phyloP scores from a whole-genome alignment of 805 yeast species.

The Suhomyces canberraensis region DNA sequence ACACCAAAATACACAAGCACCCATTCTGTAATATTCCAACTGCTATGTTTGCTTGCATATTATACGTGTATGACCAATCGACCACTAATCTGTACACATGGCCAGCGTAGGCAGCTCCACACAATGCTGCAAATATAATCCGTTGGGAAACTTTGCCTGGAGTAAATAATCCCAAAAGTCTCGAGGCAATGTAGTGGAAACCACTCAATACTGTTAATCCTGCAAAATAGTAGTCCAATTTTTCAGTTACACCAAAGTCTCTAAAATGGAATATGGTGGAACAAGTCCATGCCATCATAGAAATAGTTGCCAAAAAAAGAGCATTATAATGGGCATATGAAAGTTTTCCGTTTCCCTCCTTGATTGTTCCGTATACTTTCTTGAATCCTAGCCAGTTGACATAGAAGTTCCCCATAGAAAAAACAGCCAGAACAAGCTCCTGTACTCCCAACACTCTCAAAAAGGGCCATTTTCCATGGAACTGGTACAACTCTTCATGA shows the following conservation, averaged over 20 bases:
- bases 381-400: constrained; percentile 24
- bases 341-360: neutral
- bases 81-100: constrained; percentile 66
- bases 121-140: constrained; percentile 33
- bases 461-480: constrained; percentile 99
- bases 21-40: constrained; percentile 76
- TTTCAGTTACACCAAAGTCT: constrained; percentile 76
- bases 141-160: constrained; percentile 24
- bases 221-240: constrained; percentile 88
- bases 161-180: constrained; percentile 59
- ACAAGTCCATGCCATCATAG: constrained; percentile 86
- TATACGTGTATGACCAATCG: constrained; percentile 90
- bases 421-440: constrained; percentile 76
- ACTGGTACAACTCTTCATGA: constrained; percentile 66
- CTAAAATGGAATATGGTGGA: constrained; percentile 86
- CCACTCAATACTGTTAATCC: constrained; percentile 84
- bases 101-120: constrained; percentile 49
- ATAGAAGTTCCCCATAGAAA: constrained; percentile 52
- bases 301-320: constrained; percentile 52
- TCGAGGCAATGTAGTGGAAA: constrained; percentile 60
- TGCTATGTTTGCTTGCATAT: constrained; percentile 83
- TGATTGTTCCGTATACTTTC: constrained; percentile 6
- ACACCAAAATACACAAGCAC: constrained; percentile 23
- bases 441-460: constrained; percentile 73
- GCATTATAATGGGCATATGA: constrained; percentile 25